Conservation (phyloP, 768 basidiomycete genomes). For the Holtermannia corniformis region DNA sequence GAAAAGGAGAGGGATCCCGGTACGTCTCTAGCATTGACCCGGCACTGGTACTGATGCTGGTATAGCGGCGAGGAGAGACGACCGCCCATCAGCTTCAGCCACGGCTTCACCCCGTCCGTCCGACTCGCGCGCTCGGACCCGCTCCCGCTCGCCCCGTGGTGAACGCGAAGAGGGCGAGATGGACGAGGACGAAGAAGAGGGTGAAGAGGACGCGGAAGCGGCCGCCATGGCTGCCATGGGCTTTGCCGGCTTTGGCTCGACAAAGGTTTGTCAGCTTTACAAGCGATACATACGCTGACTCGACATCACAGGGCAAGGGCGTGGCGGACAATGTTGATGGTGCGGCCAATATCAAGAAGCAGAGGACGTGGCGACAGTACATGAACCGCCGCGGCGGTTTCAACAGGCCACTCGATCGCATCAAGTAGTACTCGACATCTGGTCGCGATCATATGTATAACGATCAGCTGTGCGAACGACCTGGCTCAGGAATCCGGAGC, state of each 20-base stretch:
- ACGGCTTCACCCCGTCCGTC: not conserved
- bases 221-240: conserved; percentile 90
- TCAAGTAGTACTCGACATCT: too few relatives aligned
- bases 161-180: conserved; percentile 46
- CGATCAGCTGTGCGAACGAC: too few relatives aligned
- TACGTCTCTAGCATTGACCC: not conserved
- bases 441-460: too few relatives aligned
- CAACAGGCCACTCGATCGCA: conserved; percentile 80
- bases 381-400: conserved; percentile 66
- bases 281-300: not conserved
- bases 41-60: conserved; percentile 6
- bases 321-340: conserved; percentile 45
- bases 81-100: conserved; percentile 5
- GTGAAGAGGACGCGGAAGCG: conserved; percentile 58
- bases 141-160: conserved; percentile 42
- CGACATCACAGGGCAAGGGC: conserved; percentile 48
- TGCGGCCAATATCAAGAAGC: conserved; percentile 47
- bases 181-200: conserved; percentile 31
- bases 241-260: conserved; percentile 71
- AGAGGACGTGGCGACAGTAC: conserved; percentile 90
- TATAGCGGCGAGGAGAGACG: conserved; percentile 1
- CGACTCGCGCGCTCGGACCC: not conserved
- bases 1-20: conserved; percentile 13
- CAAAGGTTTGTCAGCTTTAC: conserved; percentile 55
- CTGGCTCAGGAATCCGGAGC: too few relatives aligned